Conservation (phyloP, 768 basidiomycete species). For the Boletus vinaceobasis region DNA sequence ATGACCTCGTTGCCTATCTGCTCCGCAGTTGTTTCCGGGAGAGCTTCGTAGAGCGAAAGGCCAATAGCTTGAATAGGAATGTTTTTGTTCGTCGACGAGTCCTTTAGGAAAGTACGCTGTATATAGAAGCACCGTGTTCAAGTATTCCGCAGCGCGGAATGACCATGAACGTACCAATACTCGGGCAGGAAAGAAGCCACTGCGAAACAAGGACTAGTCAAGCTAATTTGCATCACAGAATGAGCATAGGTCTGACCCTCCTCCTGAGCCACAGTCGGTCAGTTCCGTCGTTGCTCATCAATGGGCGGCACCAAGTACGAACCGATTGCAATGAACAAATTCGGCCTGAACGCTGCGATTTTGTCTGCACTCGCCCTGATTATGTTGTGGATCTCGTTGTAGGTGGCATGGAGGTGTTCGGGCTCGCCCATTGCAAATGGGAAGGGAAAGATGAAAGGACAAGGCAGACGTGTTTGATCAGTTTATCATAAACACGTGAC, state of each 20-base stretch:
- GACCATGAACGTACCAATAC: constrained; percentile 56
- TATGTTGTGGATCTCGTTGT: constrained; percentile 91
- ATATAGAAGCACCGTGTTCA: neutral
- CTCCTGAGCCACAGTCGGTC: constrained; percentile 44
- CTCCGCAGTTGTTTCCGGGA: constrained; percentile 70
- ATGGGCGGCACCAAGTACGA: constrained; percentile 16
- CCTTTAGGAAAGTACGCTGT: constrained; percentile 83
- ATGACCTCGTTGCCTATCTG: constrained; percentile 82
- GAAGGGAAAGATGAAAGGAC: neutral
- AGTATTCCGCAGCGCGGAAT: neutral
- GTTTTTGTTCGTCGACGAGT: constrained; percentile 63
- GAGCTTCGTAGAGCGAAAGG: constrained; percentile 88
- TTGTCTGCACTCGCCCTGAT: constrained; percentile 63
- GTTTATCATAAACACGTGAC: constrained; percentile 17
- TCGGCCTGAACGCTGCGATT: constrained; percentile 85
- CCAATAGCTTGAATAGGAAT: constrained; percentile 97
- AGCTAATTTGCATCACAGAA: constrained; percentile 11
- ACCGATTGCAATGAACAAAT: constrained; percentile 84
- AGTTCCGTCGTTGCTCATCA: neutral
- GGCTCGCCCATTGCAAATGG: constrained; percentile 36
- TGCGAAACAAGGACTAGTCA: constrained; percentile 31
- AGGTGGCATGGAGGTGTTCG: constrained; percentile 70
- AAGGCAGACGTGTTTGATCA: neutral
- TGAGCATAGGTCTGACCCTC: constrained; percentile 59
- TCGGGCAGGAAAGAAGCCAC: constrained; percentile 95